A percentile compares a stretch with the other conserved stretches of the same genome.
Conservation (phyloP, 495 filamentous ascomycete genomes). For the Penicillium nucicola region DNA sequence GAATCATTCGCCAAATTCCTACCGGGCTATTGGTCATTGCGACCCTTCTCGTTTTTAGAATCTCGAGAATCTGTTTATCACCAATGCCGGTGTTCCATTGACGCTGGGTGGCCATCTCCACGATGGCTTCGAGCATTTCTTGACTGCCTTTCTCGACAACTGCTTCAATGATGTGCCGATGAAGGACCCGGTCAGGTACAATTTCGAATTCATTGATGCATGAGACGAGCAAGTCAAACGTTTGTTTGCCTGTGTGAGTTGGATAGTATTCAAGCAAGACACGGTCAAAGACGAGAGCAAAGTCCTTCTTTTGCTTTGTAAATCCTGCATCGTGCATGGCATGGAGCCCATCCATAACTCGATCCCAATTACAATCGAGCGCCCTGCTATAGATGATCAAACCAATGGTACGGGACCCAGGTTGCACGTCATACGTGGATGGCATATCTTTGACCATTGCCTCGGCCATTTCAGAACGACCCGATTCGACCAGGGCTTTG, state of each 20-base stretch:
- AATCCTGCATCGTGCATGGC: conserved; percentile 38
- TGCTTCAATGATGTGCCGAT: conserved; percentile 41
- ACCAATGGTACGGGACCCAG: conserved; percentile 37
- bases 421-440: conserved; percentile 23
- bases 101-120: conserved; percentile 23
- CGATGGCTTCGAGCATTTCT: conserved; percentile 27
- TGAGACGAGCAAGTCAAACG: conserved; percentile 32
- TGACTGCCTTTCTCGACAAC: conserved; percentile 36
- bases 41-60: conserved; percentile 26
- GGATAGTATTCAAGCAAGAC: conserved; percentile 46
- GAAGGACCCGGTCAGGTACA: conserved; percentile 37
- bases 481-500: conserved; percentile 38
- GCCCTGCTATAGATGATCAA: conserved; percentile 37
- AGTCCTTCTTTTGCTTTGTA: conserved; percentile 25
- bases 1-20: conserved; percentile 44
- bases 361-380: conserved; percentile 40
- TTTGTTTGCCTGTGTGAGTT: conserved; percentile 29
- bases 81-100: conserved; percentile 33
- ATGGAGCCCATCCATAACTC: conserved; percentile 33
- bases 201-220: conserved; percentile 36
- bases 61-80: conserved; percentile 24
- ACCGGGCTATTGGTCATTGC: conserved; percentile 34
- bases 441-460: conserved; percentile 35
- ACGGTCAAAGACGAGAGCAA: conserved; percentile 35
- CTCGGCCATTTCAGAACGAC: conserved; percentile 35